Conservation (phyloP, 2,329 filamentous ascomycete species). For the Colletotrichum australisinense region DNA sequence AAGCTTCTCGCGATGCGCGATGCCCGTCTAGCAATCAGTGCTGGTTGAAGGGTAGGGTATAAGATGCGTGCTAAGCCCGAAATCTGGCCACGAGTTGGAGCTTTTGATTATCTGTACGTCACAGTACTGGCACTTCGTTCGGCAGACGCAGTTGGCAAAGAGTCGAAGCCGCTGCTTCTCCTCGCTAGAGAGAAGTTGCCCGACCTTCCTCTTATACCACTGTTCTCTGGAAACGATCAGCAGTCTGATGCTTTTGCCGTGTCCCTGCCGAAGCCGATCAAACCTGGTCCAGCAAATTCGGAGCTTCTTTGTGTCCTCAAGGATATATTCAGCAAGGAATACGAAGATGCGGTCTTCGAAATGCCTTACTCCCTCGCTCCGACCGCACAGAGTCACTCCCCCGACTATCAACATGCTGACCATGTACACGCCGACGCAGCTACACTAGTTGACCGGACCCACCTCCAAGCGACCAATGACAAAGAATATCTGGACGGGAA, state of each 20-base stretch:
- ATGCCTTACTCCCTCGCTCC: constrained; percentile 90
- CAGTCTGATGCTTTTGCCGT: constrained; percentile 68
- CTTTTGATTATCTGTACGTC: constrained; percentile 66
- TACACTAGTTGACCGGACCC: constrained; percentile 69
- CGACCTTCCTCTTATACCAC: constrained; percentile 71
- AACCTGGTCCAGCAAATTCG: constrained; percentile 56
- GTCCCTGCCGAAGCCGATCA: constrained; percentile 55
- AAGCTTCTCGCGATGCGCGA: constrained; percentile 85
- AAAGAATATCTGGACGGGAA: constrained; percentile 51
- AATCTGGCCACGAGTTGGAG: constrained; percentile 70
- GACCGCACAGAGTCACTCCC: constrained; percentile 41
- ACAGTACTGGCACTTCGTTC: constrained; percentile 70
- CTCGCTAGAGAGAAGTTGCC: constrained; percentile 77
- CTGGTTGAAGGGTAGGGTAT: constrained; percentile 80
- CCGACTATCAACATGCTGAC: constrained; percentile 35
- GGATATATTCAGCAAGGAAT: constrained; percentile 91
- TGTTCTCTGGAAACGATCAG: constrained; percentile 78
- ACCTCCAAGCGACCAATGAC: constrained; percentile 55
- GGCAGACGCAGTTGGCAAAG: constrained; percentile 66
- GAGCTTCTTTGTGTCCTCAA: constrained; percentile 74
- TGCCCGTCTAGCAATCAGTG: constrained; percentile 82
- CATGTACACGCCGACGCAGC: constrained; percentile 4
- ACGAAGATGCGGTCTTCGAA: constrained; percentile 69
- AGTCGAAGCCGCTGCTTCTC: constrained; percentile 74
- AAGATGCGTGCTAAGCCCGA: constrained; percentile 82